Conservation (phyloP, 352 stramenopile species). For the Albugo laibachii region DNA sequence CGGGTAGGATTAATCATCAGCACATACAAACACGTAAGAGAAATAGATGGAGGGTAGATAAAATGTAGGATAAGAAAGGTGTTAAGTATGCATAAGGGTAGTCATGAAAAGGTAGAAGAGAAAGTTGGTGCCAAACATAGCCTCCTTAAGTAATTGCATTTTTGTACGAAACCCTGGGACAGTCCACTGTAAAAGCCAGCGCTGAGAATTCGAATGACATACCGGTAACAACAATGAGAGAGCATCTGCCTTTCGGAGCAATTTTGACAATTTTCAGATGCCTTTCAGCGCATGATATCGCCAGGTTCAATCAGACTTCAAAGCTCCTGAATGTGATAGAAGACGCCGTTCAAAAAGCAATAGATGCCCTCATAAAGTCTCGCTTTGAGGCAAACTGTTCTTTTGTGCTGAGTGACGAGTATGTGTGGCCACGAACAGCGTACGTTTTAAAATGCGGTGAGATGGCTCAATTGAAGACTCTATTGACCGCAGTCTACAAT, state of each 20-base stretch:
- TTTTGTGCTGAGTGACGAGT: conserved; percentile 28
- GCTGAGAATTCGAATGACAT: too few relatives aligned
- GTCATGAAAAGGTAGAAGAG: too few relatives aligned
- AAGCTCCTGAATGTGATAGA: conserved; percentile 16
- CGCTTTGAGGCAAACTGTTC: conserved; percentile 26
- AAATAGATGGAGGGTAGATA: too few relatives aligned
- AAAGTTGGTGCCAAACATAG: too few relatives aligned
- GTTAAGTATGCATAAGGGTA: too few relatives aligned
- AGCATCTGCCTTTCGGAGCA: conserved; percentile 27
- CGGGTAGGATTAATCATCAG: too few relatives aligned
- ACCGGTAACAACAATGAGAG: conserved; percentile 20
- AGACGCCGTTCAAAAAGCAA: conserved; percentile 20
- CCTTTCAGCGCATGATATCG: conserved; percentile 31
- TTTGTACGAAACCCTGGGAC: too few relatives aligned
- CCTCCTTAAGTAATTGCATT: too few relatives aligned
- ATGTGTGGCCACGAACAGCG: conserved; percentile 35
- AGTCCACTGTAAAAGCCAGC: too few relatives aligned
- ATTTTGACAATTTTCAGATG: conserved; percentile 42
- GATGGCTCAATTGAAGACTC: conserved; percentile 34
- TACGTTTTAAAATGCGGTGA: conserved; percentile 36
- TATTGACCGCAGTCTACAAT: conserved; percentile 14
- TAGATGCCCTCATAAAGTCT: conserved; percentile 34
- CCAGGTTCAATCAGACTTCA: conserved; percentile 23
- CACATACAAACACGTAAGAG: too few relatives aligned
- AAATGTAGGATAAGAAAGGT: too few relatives aligned